Evolutionary conservation across 2,329 filamentous ascomycete genomes (phyloP).

Genomic region (Paecilomyces dactylethromorphus): DNA sequence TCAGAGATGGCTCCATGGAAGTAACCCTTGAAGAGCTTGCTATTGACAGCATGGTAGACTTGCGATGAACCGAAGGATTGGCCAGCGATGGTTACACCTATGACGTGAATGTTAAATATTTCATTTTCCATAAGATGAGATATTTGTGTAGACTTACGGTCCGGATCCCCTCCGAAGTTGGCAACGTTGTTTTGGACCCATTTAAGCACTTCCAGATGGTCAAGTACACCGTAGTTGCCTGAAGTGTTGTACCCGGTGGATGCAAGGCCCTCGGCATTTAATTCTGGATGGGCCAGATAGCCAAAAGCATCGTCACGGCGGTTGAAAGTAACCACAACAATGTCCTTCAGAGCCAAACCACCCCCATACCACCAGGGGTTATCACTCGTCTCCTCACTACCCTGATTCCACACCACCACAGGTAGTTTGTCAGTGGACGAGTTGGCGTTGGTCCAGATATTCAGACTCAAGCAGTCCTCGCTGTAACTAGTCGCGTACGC

Average conservation of each 20-base stretch:
- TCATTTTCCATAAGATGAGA: no score
- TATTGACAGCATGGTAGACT: conserved; percentile 25
- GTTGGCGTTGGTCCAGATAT: conserved; percentile 21
- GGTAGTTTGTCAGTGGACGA: conserved; percentile 15
- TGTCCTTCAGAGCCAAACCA: conserved; percentile 21
- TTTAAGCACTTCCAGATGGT: conserved; percentile 49
- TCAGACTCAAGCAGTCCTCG: conserved; percentile 27
- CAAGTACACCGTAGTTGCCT: conserved; percentile 36
- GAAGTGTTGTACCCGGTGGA: conserved; percentile 17
- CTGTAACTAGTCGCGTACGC: conserved; percentile 12
- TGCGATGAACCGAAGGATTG: conserved; percentile 17
- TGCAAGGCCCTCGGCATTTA: conserved; percentile 16
- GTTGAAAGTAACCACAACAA: conserved; percentile 23
- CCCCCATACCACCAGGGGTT: conserved; percentile 19
- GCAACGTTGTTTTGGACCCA: conserved; percentile 50
- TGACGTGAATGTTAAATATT: no score
- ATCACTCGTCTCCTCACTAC: conserved; percentile 19
- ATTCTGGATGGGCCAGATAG: conserved; percentile 18
- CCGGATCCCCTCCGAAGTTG: conserved; percentile 47
- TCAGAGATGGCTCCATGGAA: conserved; percentile 24
- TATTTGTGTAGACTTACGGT: conserved; percentile 8
- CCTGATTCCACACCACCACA: conserved; percentile 24
- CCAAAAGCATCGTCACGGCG: conserved; percentile 21
- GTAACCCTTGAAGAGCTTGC: conserved; percentile 20
- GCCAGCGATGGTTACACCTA: conserved; percentile 35